Conservation (phyloP, 768 basidiomycete genomes). For the Podaxis carcinomalis region DNA sequence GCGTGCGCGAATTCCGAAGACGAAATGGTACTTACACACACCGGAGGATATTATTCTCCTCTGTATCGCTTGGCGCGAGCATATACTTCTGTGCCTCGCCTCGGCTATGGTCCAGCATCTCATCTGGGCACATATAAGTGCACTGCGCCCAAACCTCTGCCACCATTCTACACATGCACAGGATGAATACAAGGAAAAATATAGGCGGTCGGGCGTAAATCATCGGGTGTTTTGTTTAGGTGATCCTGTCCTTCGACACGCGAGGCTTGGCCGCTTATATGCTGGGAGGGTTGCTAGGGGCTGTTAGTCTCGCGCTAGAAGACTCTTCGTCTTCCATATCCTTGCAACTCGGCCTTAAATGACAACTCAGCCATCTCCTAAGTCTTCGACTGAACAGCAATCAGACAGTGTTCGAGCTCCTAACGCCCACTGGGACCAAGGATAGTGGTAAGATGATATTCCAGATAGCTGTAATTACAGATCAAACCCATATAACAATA, state of each 20-base stretch:
- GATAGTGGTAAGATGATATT: conserved; percentile 10
- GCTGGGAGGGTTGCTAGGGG: not conserved
- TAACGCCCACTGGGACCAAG: not conserved
- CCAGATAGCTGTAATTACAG: conserved; percentile 23
- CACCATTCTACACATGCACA: not conserved
- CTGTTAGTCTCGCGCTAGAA: not conserved
- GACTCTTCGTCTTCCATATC: not conserved
- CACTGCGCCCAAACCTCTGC: not conserved
- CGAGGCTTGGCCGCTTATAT: not conserved
- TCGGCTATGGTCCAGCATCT: not conserved
- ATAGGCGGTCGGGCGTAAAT: not conserved
- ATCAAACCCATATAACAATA: conserved; percentile 31
- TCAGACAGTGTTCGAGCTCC: not conserved
- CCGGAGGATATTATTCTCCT: not conserved
- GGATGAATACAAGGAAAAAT: not conserved
- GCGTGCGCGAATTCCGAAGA: not conserved
- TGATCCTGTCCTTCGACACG: not conserved
- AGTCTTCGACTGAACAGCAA: not conserved
- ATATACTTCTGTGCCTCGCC: not conserved
- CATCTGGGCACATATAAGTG: not conserved
- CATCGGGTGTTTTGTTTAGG: not conserved
- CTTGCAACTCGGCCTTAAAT: not conserved
- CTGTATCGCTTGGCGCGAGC: not conserved
- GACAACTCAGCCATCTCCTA: not conserved
- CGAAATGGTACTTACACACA: not conserved